Evolutionary conservation across 2,329 filamentous ascomycete species (phyloP), one percentile per base, ranked within the genome.

Genomic region (Endothia cerciana): DNA sequence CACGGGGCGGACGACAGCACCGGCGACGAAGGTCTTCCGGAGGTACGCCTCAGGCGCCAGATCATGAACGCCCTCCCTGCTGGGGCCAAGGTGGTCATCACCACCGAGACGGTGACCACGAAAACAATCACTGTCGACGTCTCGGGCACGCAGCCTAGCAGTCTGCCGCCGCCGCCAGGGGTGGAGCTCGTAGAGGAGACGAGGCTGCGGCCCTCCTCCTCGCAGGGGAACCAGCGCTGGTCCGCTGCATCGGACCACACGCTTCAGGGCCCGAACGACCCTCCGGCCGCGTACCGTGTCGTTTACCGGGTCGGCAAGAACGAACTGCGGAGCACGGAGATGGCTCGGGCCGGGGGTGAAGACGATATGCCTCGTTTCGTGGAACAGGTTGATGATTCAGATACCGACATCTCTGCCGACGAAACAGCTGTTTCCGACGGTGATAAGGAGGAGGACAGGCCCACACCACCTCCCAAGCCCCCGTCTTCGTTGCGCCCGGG

Each of bases 121-220:
- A 88, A 89, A 68, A 89, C 81, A 17, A 87, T 90, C 70, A 89
- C 87, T 0, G 86, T 90, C 2, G 86, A 90, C 62, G 82, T 90
- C 45, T 82, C 82, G 17, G 85, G 86, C 0, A 78, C 82, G 4
- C 77, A 81, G 25, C 78, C 82, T 5, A 79, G 84, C 2, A 78
- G 82, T 1, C 75, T 89, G 1, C 78, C 83, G 1, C 83, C 85
- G 1, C 83, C 87, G 0, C 83, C 85, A 0, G 86, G 87, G 0
- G 81, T 88, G 11, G 85, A 89, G 71, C 78, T 89, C 10, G 76
- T 89, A 19, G 84, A 87, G 69, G 81, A 85, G 66, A 80, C 76
- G 3, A 70, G 70, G 10, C 56, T 69, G 25, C 75, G 75, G 49
- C 80, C 74, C 78, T 38, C 80, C 77, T 41, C 73, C 68, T 45